Evolutionary conservation across 2,329 filamentous ascomycete species (phyloP).

Genomic region (Aspergillus sp.): DNA sequence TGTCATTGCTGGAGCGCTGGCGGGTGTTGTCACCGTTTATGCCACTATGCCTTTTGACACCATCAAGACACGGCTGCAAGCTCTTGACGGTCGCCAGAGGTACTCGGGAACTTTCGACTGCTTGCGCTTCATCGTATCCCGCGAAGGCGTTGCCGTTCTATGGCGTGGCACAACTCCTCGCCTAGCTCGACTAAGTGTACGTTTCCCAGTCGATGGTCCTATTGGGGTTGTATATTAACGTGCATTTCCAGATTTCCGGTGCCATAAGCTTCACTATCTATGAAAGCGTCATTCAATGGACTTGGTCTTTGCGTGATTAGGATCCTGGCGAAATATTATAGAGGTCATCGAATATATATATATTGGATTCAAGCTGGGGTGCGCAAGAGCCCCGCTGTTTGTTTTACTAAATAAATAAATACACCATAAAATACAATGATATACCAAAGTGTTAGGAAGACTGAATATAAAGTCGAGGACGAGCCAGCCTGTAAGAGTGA

Average conservation of each 20-base stretch:
- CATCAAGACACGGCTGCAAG: slow-evolving; percentile 46
- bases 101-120: slow-evolving; percentile 41
- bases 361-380: no score
- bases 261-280: slow-evolving; percentile 19
- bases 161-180: slow-evolving; percentile 61
- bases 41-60: slow-evolving; percentile 47
- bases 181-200: slow-evolving; percentile 17
- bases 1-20: slow-evolving; percentile 60
- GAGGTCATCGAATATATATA: no score
- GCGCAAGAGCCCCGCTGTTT: no score
- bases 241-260: slow-evolving; percentile 12
- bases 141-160: slow-evolving; percentile 59
- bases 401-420: no score
- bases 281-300: slow-evolving; percentile 15
- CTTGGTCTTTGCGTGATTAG: not conserved
- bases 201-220: not conserved
- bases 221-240: not conserved
- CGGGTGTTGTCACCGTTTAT: slow-evolving; percentile 52
- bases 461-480: no score
- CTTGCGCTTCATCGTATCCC: slow-evolving; percentile 22
- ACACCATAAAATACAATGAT: no score
- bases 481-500: no score
- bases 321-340: no score
- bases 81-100: slow-evolving; percentile 53
- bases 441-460: no score